Evolutionary conservation across 2,329 filamentous ascomycete genomes (phyloP), one percentile per base, ranked within the genome.

Genomic region (Pleomassaria siparia): DNA sequence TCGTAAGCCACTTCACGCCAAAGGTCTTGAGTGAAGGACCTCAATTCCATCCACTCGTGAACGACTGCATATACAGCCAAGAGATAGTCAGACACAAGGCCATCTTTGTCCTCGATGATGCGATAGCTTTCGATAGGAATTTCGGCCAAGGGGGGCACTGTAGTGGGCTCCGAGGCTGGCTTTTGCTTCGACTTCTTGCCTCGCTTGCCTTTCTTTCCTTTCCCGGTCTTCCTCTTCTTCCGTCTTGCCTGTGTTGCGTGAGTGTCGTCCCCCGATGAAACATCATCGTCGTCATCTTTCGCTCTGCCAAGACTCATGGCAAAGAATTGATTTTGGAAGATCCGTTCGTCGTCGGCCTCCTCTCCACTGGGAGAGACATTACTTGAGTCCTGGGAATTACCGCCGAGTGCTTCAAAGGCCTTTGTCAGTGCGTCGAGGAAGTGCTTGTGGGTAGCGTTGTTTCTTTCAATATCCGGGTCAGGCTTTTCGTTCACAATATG

Each of bases 1-100:
- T 69, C 49, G 44, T 78, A 77, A 1, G 74, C 70, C 4, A 77
- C 74, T 9, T 78, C 63, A 1, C 53, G 59, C 77, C 76, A 80
- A 2, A 72, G 9, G 0, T 49, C 51, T 45, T 78, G 76, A 1
- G 74, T 40, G 33, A 69, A 68, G n/a, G 41, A 20, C n/a, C 78
- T 69, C 21, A 79, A 63, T 0, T 66, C 56, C 0, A 56, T 50
- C 70, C 71, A 75, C 45, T 79, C 68, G 7, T 47, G 41, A 2
- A 69, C 47, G 5, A 77, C 51, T 0, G 66, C 64, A 46, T 73
- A 74, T 3, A 71, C 67, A 15, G 76, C 76, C 50, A 79, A 70
- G 20, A 76, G 47, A 55, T 76, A 78, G 11, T 77, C 72, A 0
- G 72, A 73, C 5, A 67, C 43, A 13, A 67, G 53, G 1, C 63